phyloP scores from a whole-genome alignment of 495 filamentous ascomycete species.

The Penicillium canariense region DNA sequence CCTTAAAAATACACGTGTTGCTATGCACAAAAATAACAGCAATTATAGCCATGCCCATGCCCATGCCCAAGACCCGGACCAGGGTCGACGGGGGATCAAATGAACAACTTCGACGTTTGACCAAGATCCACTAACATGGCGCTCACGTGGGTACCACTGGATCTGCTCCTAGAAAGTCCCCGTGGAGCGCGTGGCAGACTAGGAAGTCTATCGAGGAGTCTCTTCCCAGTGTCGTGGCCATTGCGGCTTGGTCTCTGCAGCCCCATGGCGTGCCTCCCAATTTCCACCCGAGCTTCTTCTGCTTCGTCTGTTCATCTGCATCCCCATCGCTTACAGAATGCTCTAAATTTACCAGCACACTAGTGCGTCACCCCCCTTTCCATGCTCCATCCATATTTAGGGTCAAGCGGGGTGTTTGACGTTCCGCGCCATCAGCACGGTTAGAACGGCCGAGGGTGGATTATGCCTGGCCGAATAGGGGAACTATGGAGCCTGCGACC shows the following conservation, averaged over 20 bases:
- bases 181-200: too few relatives aligned
- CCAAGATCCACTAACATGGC: too few relatives aligned
- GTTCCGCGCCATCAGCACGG: not conserved
- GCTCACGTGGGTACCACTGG: too few relatives aligned
- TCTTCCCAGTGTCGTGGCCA: not conserved
- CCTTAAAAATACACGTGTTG: conserved; percentile 15
- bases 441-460: not conserved
- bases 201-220: not conserved
- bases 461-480: conserved; percentile 1
- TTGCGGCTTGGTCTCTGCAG: not conserved
- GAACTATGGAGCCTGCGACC: conserved; percentile 11
- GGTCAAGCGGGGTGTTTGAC: not conserved
- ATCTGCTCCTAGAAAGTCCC: too few relatives aligned
- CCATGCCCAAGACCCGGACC: not conserved
- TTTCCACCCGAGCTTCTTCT: not conserved
- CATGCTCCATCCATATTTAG: conserved; percentile 5
- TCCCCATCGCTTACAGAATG: not conserved
- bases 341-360: not conserved
- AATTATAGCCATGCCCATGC: not conserved
- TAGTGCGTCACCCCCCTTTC: not conserved
- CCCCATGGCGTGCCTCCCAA: not conserved
- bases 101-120: too few relatives aligned
- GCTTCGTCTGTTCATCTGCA: not conserved
- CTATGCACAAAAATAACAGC: not conserved
- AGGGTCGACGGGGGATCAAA: not conserved